Evolutionary conservation across 2,329 filamentous ascomycete genomes (phyloP).

Genomic region (Ophidiomyces ophidiicola): DNA sequence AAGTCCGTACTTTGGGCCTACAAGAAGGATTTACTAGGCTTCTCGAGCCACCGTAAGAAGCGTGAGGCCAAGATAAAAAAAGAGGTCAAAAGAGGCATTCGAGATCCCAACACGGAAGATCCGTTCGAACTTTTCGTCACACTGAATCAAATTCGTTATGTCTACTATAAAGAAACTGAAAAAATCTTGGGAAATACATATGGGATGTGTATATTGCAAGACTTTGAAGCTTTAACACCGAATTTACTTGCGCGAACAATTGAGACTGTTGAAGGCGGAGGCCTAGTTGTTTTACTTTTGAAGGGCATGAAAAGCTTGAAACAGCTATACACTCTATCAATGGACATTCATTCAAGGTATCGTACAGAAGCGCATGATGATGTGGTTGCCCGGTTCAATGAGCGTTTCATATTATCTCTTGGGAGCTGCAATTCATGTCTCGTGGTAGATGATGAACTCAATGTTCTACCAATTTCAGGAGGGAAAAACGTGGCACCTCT

Average conservation of each 20-base stretch:
- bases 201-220: conserved; percentile 95
- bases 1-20: conserved; percentile 98
- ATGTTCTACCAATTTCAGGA: conserved; percentile 91
- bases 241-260: conserved; percentile 89
- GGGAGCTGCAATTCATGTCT: conserved; percentile 91
- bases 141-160: conserved; percentile 93
- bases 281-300: conserved; percentile 74
- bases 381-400: conserved; percentile 92
- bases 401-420: conserved; percentile 87
- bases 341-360: conserved; percentile 96
- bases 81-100: conserved; percentile 86
- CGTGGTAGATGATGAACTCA: conserved; percentile 94
- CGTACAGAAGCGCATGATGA: conserved; percentile 92
- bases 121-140: conserved; percentile 96
- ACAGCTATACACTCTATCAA: conserved; percentile 89
- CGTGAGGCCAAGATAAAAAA: conserved; percentile 97
- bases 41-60: conserved; percentile 95
- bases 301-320: conserved; percentile 97
- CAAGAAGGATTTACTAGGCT: conserved; percentile 92
- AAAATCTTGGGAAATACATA: conserved; percentile 98
- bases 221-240: conserved; percentile 96
- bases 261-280: conserved; percentile 94
- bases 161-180: conserved; percentile 99
- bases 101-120: conserved; percentile 85
- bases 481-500: conserved; percentile 79